Evolutionary conservation across 2,329 filamentous ascomycete genomes (phyloP), one percentile per base, ranked within the genome.

Genomic region (Ceratocystiopsis brevicomis): DNA sequence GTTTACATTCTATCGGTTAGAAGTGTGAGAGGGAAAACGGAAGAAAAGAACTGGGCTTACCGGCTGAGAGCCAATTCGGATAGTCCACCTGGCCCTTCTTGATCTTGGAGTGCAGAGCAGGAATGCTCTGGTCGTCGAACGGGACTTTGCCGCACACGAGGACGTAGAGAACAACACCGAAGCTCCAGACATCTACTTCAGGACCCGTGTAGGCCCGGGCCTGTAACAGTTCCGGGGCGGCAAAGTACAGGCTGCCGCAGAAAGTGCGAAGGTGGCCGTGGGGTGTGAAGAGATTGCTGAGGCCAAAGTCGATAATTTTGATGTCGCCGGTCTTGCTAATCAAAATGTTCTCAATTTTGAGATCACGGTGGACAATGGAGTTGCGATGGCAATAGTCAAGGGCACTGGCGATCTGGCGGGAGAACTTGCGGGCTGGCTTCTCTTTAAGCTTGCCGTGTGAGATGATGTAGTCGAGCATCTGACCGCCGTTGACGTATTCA

Each of bases 391-490:
- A 95, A 62, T 96, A 98, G 60, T 98, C 90, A 45, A 98, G 68
- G 32, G 90, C 86, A 57, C 88, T 95, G 33, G 88, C 86, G 51
- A 98, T 96, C 63, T 98, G 90, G 37, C 90, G 81, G 51, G 85
- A 92, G 59, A 98, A 98, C 59, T 96, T 96, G 54, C 90, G 78
- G 10, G 90, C 90, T 61, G 94, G 88, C 62, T 96, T 96, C 65
- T 98, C 90, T 68, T 96, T 96, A 49, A 98, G 68, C 55, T 92
- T 83, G 46, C 88, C 90, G 56, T 98, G 90, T 4, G 87, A 95
- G 57, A 98, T 98, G 59, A 98, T 98, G 62, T 96, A 98, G 65
- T 98, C 90, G 48, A 98, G 76, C 90, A 98, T 96, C 63, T 98
- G 90, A 16, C 90, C 90, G 40, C 90, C 90, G 57, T 98, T 95